Evolutionary conservation across 306 rosid genomes (phyloP).

Genomic region (Lathyrus oleraceus): DNA sequence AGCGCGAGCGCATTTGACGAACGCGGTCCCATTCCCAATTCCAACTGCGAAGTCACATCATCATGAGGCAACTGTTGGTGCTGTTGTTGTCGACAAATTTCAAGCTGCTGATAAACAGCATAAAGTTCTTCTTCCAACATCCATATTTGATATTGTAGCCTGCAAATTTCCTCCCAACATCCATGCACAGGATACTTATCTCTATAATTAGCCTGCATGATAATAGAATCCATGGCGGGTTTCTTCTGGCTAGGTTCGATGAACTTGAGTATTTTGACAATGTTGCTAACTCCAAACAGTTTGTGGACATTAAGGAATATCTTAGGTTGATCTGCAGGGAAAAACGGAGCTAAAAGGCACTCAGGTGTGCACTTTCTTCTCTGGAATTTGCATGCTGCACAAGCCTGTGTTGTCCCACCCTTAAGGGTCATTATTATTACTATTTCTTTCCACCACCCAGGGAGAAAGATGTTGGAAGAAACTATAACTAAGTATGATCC

Average conservation of each 20-base stretch:
- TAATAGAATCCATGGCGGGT: slow-evolving; percentile 66
- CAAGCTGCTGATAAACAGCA: slow-evolving; percentile 55
- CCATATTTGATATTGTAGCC: slow-evolving; percentile 50
- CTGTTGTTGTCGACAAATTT: slow-evolving; percentile 53
- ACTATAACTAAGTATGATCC: neutral
- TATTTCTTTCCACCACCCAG: slow-evolving; percentile 27
- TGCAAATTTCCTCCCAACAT: slow-evolving; percentile 56
- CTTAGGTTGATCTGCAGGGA: slow-evolving; percentile 75
- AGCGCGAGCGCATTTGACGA: slow-evolving; percentile 38
- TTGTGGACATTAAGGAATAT: slow-evolving; percentile 64
- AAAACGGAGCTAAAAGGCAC: slow-evolving; percentile 66
- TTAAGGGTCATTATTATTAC: slow-evolving; percentile 58
- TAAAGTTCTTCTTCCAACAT: slow-evolving; percentile 58
- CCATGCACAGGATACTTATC: slow-evolving; percentile 66
- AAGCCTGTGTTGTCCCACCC: slow-evolving; percentile 70
- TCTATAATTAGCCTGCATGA: slow-evolving; percentile 57
- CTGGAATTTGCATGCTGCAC: slow-evolving; percentile 76
- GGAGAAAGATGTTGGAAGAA: slow-evolving; percentile 7
- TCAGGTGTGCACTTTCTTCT: slow-evolving; percentile 67
- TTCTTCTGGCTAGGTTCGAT: slow-evolving; percentile 49
- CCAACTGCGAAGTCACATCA: slow-evolving; percentile 57
- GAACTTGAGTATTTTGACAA: slow-evolving; percentile 48
- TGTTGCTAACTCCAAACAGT: slow-evolving; percentile 72
- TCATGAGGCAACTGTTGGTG: slow-evolving; percentile 43
- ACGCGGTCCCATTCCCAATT: slow-evolving; percentile 60